phyloP scores from a whole-genome alignment of 306 rosid species.

The Vigna hirtella region DNA sequence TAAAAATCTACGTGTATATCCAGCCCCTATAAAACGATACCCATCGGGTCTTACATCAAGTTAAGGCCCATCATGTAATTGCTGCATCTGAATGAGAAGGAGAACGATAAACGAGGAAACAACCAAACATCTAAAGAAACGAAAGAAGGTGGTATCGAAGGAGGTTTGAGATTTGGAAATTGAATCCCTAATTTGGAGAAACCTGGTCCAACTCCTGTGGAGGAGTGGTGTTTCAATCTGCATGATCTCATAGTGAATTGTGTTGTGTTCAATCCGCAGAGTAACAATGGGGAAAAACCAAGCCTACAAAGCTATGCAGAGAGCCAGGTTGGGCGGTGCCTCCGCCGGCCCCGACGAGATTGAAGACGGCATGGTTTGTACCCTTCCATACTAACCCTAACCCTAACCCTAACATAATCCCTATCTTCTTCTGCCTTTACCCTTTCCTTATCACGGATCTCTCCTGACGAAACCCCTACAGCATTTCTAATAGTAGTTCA shows the following conservation, averaged over 20 bases:
- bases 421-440: neutral
- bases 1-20: neutral
- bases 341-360: slow-evolving; percentile 88
- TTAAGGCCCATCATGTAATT: slow-evolving; percentile 10
- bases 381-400: slow-evolving; percentile 76
- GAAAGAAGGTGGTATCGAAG: neutral
- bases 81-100: neutral
- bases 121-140: neutral
- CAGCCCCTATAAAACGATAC: slow-evolving; percentile 11
- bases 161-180: slow-evolving; percentile 34
- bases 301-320: slow-evolving; percentile 99
- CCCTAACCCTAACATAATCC: neutral
- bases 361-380: slow-evolving; percentile 99
- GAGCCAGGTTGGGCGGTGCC: slow-evolving; percentile 88
- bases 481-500: neutral
- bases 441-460: neutral
- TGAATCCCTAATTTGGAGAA: slow-evolving; percentile 40
- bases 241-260: slow-evolving; percentile 23
- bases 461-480: neutral
- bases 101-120: slow-evolving; percentile 18
- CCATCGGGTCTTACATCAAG: neutral
- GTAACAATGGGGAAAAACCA: slow-evolving; percentile 91
- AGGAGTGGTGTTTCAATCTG: slow-evolving; percentile 15
- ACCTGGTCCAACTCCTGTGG: neutral
- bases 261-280: neutral